These are phyloP conservation scores for Colletotrichum magnum DNA, from an alignment of 2,329 filamentous ascomycete genomes.

Conservation along the genomic window DNA sequence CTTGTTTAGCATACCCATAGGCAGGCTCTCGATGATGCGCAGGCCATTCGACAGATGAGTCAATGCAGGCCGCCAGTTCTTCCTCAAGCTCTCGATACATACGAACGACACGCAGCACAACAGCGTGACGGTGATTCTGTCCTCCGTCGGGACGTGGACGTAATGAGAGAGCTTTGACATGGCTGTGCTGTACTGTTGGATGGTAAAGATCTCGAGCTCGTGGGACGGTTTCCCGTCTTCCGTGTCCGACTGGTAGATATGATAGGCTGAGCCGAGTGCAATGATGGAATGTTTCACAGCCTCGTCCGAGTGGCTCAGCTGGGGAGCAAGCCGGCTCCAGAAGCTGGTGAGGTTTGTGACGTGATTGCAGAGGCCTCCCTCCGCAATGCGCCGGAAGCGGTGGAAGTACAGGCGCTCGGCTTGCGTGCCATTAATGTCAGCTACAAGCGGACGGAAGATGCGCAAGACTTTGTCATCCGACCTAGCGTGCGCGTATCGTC, in stretches of 20 bases:
- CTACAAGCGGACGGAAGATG: constrained; percentile 49
- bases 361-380: constrained; percentile 47
- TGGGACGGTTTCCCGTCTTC: constrained; percentile 42
- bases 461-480: constrained; percentile 15
- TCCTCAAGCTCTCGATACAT: constrained; percentile 49
- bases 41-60: constrained; percentile 49
- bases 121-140: constrained; percentile 45
- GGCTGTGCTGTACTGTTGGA: constrained; percentile 56
- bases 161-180: constrained; percentile 46
- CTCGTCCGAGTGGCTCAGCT: constrained; percentile 47
- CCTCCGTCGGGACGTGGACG: constrained; percentile 43
- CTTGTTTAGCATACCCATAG: constrained; percentile 37
- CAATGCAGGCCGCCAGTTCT: constrained; percentile 45
- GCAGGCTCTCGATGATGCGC: constrained; percentile 48
- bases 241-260: constrained; percentile 42
- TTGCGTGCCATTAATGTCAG: constrained; percentile 53
- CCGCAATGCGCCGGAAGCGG: constrained; percentile 50
- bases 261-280: constrained; percentile 51
- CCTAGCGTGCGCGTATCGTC: constrained; percentile 4
- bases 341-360: constrained; percentile 48
- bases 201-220: constrained; percentile 53
- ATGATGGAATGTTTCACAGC: constrained; percentile 52
- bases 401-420: constrained; percentile 53
- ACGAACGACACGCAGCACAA: constrained; percentile 52
- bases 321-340: constrained; percentile 49